Conservation (phyloP, 148 eudicot genomes). For the Rheum nobile region DNA sequence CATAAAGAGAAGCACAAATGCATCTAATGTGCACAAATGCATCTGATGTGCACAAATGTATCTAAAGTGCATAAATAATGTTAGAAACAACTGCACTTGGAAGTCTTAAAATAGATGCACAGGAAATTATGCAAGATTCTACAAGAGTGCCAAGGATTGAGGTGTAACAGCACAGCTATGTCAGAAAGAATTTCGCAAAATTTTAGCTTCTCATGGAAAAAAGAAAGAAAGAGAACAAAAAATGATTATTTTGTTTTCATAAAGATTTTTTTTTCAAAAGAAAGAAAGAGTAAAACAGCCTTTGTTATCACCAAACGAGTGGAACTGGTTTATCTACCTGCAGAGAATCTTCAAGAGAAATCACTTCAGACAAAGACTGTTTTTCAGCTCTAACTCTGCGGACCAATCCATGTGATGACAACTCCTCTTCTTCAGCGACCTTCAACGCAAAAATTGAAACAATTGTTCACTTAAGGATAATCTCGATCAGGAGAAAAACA, state of each 20-base stretch:
- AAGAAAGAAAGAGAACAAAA: background rate
- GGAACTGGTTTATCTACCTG: slow-evolving; percentile 34
- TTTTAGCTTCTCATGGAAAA: background rate
- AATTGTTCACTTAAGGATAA: background rate
- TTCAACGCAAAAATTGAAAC: slow-evolving; percentile 21
- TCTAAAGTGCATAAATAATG: background rate
- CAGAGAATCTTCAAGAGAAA: slow-evolving; percentile 25
- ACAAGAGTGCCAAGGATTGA: background rate
- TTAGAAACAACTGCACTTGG: background rate
- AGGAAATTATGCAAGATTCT: background rate
- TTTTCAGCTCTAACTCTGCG: slow-evolving; percentile 21
- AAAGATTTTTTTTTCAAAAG: no score
- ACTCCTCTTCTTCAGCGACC: slow-evolving; percentile 19
- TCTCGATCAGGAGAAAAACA: background rate
- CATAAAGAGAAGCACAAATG: background rate
- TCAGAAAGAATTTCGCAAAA: background rate
- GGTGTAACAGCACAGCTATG: background rate
- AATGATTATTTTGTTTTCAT: background rate
- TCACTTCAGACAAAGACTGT: slow-evolving; percentile 15
- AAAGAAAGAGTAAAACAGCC: no score
- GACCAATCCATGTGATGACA: slow-evolving; percentile 14
- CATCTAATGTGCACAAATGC: background rate
- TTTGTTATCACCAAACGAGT: slow-evolving; percentile 2
- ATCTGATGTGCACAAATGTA: background rate
- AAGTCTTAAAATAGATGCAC: background rate